A percentile compares a stretch with the other conserved stretches of the same genome.
phyloP scores from a whole-genome alignment of 2,329 filamentous ascomycete genomes.

The Beauveria asiatica region DNA sequence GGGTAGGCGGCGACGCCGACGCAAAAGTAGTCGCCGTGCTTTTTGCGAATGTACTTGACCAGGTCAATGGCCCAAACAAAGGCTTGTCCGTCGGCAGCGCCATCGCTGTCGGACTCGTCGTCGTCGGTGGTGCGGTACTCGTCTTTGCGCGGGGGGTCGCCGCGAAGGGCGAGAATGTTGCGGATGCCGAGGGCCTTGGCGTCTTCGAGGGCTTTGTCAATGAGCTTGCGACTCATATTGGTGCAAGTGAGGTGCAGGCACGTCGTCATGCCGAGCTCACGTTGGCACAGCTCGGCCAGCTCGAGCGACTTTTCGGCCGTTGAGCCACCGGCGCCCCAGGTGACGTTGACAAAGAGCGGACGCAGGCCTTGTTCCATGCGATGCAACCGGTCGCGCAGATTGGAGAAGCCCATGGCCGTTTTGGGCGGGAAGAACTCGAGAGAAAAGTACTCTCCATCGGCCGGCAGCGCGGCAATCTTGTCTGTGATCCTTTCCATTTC shows the following conservation, averaged over 20 bases:
- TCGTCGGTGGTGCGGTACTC: conserved; percentile 65
- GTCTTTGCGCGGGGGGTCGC: conserved; percentile 80
- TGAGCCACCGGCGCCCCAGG: conserved; percentile 93
- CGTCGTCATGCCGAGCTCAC: conserved; percentile 84
- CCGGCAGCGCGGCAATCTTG: conserved; percentile 85
- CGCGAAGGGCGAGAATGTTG: conserved; percentile 86
- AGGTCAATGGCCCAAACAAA: conserved; percentile 87
- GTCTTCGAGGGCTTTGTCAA: conserved; percentile 84
- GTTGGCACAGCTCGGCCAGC: conserved; percentile 89
- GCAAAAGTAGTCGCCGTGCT: conserved; percentile 91
- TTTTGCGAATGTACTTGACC: conserved; percentile 77
- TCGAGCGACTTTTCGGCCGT: conserved; percentile 87
- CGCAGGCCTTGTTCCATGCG: conserved; percentile 89
- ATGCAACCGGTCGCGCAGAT: conserved; percentile 84
- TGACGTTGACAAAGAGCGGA: conserved; percentile 93
- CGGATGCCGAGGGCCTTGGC: conserved; percentile 84
- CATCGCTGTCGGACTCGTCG: conserved; percentile 48
- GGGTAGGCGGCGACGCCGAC: conserved; percentile 92
- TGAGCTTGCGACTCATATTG: conserved; percentile 81
- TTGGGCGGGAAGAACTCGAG: conserved; percentile 99
- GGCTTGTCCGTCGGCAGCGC: conserved; percentile 43
- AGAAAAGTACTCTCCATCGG: conserved; percentile 79
- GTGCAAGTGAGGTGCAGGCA: conserved; percentile 96
- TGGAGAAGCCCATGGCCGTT: conserved; percentile 89
- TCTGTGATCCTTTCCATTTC: conserved; percentile 82